These are phyloP conservation scores for Biscutella laevigata DNA, from an alignment of 441 rosid genomes.

Conservation along the genomic window DNA sequence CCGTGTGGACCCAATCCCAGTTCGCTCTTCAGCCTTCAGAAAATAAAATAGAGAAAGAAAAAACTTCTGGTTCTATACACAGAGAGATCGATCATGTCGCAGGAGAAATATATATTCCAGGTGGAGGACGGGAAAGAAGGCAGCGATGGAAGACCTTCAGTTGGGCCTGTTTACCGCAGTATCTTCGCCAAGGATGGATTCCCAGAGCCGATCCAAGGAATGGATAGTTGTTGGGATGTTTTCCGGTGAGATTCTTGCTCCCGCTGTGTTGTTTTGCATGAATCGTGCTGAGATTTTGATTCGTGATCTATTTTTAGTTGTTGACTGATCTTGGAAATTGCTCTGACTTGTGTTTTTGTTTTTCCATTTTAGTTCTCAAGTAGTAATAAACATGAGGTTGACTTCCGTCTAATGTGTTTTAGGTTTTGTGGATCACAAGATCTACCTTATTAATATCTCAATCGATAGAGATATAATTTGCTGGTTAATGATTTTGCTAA, in stretches of 20 bases:
- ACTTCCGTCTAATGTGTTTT: neutral
- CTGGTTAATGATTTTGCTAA: neutral
- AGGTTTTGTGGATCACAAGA: neutral
- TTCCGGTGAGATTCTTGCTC: conserved; percentile 44
- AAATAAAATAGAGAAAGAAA: conserved; percentile 4
- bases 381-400: neutral
- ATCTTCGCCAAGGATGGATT: conserved; percentile 69
- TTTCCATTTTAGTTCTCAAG: neutral
- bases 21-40: no score
- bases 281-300: neutral
- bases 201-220: conserved; percentile 55
- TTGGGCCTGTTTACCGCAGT: conserved; percentile 78
- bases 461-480: neutral
- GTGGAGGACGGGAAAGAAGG: conserved; percentile 60
- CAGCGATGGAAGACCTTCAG: conserved; percentile 53
- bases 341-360: conserved; percentile 10
- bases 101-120: conserved; percentile 37
- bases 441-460: neutral
- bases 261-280: neutral
- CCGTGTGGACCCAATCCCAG: conserved; percentile 19
- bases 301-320: neutral
- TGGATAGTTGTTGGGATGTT: conserved; percentile 89
- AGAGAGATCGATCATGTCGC: conserved; percentile 30
- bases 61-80: neutral
- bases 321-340: conserved; percentile 20